Evolutionary conservation across 2,329 filamentous ascomycete genomes (phyloP).

Genomic region (Venturia asperata): DNA sequence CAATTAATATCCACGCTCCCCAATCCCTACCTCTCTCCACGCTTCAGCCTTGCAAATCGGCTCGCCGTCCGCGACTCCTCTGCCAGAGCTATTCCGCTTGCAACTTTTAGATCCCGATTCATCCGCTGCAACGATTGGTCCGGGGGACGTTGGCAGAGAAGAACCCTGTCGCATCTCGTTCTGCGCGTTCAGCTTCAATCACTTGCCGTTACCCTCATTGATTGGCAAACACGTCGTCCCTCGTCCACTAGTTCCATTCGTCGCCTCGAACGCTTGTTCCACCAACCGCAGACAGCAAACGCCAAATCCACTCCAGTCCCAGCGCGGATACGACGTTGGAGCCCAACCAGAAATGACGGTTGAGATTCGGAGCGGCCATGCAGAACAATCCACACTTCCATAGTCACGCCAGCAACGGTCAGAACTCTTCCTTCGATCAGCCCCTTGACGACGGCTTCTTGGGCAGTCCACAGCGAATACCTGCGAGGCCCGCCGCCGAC

Average conservation of each 20-base stretch:
- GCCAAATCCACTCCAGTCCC: neutral
- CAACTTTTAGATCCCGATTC: neutral
- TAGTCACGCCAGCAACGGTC: slow-evolving; percentile 4
- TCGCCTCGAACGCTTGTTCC: slow-evolving; percentile 3
- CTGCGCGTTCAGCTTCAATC: neutral
- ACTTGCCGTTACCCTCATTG: neutral
- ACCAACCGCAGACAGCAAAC: slow-evolving; percentile 9
- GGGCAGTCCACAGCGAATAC: slow-evolving; percentile 6
- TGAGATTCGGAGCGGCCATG: slow-evolving; percentile 5
- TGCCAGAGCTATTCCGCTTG: neutral
- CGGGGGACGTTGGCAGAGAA: neutral
- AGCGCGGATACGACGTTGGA: neutral
- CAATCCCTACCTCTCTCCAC: slow-evolving; percentile 6
- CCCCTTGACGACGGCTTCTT: neutral
- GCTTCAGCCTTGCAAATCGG: slow-evolving; percentile 9
- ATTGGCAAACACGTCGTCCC: neutral
- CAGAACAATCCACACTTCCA: slow-evolving; percentile 12
- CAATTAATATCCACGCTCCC: slow-evolving; percentile 1
- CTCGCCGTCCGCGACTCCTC: neutral
- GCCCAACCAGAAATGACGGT: slow-evolving; percentile 9
- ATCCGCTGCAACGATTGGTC: neutral
- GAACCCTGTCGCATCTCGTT: neutral
- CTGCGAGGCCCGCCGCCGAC: slow-evolving; percentile 11
- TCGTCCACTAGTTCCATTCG: neutral
- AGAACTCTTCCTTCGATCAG: neutral